A percentile compares a stretch with the other conserved stretches of the same genome.
Conservation (phyloP, 2,329 filamentous ascomycete genomes). For the Penicillium sclerotiorum region DNA sequence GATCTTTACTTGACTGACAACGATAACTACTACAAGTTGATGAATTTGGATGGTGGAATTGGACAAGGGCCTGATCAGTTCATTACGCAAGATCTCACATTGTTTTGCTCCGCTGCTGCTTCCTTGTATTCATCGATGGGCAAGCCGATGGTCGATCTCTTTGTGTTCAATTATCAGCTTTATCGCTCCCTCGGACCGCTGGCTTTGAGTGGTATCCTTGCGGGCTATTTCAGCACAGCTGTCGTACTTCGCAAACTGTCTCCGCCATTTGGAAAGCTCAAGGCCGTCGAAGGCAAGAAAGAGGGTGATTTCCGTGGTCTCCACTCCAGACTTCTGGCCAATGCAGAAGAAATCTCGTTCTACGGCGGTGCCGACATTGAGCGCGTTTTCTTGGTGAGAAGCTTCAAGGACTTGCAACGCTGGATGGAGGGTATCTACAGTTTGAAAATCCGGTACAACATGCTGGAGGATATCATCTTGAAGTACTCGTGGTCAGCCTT, state of each 20-base stretch:
- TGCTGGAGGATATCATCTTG: slow-evolving; percentile 95
- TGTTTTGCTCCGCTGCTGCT: slow-evolving; percentile 91
- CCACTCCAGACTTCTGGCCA: slow-evolving; percentile 89
- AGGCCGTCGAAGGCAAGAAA: slow-evolving; percentile 90
- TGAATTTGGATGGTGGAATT: slow-evolving; percentile 89
- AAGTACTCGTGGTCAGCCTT: slow-evolving; percentile 99
- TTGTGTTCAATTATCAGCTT: slow-evolving; percentile 97
- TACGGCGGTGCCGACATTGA: slow-evolving; percentile 96
- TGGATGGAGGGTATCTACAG: slow-evolving; percentile 99
- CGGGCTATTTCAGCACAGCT: slow-evolving; percentile 93
- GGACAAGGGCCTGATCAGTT: slow-evolving; percentile 93
- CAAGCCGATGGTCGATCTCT: slow-evolving; percentile 96
- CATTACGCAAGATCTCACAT: slow-evolving; percentile 93
- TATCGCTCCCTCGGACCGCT: slow-evolving; percentile 88
- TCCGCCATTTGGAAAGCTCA: slow-evolving; percentile 94
- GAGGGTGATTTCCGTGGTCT: slow-evolving; percentile 93
- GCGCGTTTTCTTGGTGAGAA: slow-evolving; percentile 85
- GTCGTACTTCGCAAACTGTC: slow-evolving; percentile 85
- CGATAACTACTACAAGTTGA: slow-evolving; percentile 93
- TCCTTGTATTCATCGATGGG: slow-evolving; percentile 93
- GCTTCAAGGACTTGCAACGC: slow-evolving; percentile 87
- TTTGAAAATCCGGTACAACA: slow-evolving; percentile 97
- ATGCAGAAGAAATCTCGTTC: slow-evolving; percentile 96
- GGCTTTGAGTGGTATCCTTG: slow-evolving; percentile 80
- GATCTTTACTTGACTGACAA: slow-evolving; percentile 94